Evolutionary conservation across 1,139 yeast genomes (phyloP).

Genomic region (Suhomyces coccinellae): DNA sequence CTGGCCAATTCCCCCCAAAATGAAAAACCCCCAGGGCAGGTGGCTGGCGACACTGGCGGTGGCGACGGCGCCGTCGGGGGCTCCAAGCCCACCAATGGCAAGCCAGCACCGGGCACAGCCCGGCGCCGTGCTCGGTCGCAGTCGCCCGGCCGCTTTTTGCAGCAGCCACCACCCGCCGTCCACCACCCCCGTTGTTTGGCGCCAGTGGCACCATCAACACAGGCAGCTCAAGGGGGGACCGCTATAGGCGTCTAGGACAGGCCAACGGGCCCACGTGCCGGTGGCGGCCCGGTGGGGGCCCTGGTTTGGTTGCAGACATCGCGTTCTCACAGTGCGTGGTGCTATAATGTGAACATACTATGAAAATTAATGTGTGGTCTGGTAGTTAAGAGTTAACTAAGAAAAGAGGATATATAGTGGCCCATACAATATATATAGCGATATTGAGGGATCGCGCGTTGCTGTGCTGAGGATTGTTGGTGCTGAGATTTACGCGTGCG

Average conservation of each 20-base stretch:
- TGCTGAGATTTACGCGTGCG: constrained; percentile 20
- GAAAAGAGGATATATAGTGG: constrained; percentile 12
- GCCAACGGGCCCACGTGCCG: neutral
- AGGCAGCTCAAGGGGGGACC: no score
- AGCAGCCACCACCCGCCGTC: no score
- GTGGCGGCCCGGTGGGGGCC: neutral
- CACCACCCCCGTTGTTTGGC: neutral
- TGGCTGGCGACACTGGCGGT: neutral
- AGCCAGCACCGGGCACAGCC: no score
- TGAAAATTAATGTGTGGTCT: constrained; percentile 14
- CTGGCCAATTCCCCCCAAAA: constrained; percentile 18
- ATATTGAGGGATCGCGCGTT: constrained; percentile 10
- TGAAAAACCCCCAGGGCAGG: constrained; percentile 3
- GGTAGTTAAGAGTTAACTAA: constrained; percentile 14
- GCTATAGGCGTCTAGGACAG: neutral
- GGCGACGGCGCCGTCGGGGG: no score
- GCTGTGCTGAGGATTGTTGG: constrained; percentile 21
- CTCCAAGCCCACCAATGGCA: neutral
- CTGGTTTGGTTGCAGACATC: neutral
- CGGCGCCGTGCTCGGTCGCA: no score
- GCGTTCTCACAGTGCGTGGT: constrained; percentile 11
- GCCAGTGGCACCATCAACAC: neutral
- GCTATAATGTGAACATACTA: constrained; percentile 10
- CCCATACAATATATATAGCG: constrained; percentile 12
- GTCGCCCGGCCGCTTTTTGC: no score